Evolutionary conservation across 78 protist species (phyloP).

Genomic region (Creolimax fragrantissima): DNA sequence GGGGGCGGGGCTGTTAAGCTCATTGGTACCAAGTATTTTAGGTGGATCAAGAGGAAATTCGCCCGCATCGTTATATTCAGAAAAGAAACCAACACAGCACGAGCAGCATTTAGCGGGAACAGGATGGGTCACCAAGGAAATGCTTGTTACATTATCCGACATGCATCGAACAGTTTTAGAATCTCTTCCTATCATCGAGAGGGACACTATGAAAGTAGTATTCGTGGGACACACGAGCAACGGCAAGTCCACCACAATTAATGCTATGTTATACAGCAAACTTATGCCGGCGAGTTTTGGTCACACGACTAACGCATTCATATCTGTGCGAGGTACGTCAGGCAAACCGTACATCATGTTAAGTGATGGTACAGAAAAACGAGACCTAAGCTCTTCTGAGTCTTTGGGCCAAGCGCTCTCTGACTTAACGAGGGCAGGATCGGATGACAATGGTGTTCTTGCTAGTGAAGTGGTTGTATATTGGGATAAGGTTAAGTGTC

Average conservation of each 20-base stretch:
- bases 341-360: background rate
- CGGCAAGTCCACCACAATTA: constrained; percentile 30
- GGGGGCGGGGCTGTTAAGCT: background rate
- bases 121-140: background rate
- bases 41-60: background rate
- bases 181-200: background rate
- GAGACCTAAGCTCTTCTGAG: background rate
- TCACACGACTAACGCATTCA: constrained; percentile 30
- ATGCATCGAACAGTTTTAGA: background rate
- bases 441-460: background rate
- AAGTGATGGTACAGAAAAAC: background rate
- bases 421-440: background rate
- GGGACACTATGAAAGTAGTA: constrained; percentile 39
- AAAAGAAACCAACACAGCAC: background rate
- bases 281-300: constrained; percentile 24
- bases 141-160: background rate
- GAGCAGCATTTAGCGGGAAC: background rate
- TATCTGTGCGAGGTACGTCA: background rate
- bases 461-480: background rate
- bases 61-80: background rate
- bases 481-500: constrained; percentile 13
- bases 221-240: constrained; percentile 35
- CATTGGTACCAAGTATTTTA: background rate
- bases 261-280: constrained; percentile 12
- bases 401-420: background rate